phyloP scores from a whole-genome alignment of 495 filamentous ascomycete species.

The Neurospora sp. region DNA sequence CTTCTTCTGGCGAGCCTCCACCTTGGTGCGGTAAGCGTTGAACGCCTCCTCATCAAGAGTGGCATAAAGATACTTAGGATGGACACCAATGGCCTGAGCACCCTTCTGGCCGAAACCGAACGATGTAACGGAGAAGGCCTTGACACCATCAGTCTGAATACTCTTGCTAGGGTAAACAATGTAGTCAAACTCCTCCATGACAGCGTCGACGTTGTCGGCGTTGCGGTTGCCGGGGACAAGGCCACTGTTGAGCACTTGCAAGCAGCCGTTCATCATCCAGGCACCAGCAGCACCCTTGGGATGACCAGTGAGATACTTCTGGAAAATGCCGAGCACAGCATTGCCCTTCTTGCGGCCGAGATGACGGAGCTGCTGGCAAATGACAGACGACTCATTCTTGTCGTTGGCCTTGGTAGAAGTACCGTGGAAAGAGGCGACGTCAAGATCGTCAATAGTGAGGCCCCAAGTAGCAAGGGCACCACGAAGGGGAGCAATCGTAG shows the following conservation, averaged over 20 bases:
- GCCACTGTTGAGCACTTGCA: constrained; percentile 89
- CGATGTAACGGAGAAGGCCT: constrained; percentile 96
- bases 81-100: constrained; percentile 92
- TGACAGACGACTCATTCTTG: constrained; percentile 98
- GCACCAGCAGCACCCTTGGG: constrained; percentile 98
- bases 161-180: constrained; percentile 92
- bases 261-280: constrained; percentile 98
- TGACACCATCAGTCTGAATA: constrained; percentile 96
- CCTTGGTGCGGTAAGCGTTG: constrained; percentile 73
- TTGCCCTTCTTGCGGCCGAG: constrained; percentile 94
- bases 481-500: constrained; percentile 85
- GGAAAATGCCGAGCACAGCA: constrained; percentile 93
- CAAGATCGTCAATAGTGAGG: constrained; percentile 92
- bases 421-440: constrained; percentile 94
- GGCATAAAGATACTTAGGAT: constrained; percentile 91
- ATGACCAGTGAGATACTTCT: constrained; percentile 98
- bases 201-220: constrained; percentile 91
- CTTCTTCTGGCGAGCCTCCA: constrained; percentile 89
- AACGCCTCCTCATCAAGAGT: constrained; percentile 83
- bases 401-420: constrained; percentile 98
- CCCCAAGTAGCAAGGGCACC: constrained; percentile 96
- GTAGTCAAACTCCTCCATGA: constrained; percentile 95
- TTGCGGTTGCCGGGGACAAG: constrained; percentile 96
- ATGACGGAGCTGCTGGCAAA: constrained; percentile 93
- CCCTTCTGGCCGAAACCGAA: constrained; percentile 99